A percentile compares a stretch with the other conserved stretches of the same genome.
Conservation (phyloP, 129 eudicot species). For the Silybum marianum region DNA sequence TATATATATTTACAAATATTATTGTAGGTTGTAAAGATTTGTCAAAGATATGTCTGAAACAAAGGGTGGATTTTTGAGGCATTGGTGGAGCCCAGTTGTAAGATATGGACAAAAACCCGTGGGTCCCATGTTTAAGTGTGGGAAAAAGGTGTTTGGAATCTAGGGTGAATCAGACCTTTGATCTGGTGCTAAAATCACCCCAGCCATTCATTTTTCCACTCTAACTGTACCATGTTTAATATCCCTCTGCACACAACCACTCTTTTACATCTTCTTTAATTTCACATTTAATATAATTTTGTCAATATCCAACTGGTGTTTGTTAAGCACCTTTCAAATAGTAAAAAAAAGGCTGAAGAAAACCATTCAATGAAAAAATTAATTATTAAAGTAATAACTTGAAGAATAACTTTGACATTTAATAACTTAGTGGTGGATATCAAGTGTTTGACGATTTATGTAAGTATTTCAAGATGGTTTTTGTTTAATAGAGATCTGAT, state of each 20-base stretch:
- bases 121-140: constrained; percentile 26
- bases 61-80: constrained; percentile 1
- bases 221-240: constrained; percentile 5
- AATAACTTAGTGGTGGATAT: too few relatives aligned
- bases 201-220: constrained; percentile 42
- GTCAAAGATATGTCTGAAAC: constrained; percentile 15
- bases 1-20: too few relatives aligned
- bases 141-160: constrained; percentile 29
- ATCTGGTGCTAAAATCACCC: constrained; percentile 41
- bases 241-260: constrained; percentile 28
- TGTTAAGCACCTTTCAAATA: too few relatives aligned
- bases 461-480: too few relatives aligned
- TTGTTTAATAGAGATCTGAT: too few relatives aligned
- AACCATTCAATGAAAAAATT: too few relatives aligned
- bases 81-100: constrained; percentile 27
- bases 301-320: too few relatives aligned
- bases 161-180: constrained; percentile 18
- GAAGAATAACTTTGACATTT: too few relatives aligned
- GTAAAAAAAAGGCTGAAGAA: too few relatives aligned
- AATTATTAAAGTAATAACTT: too few relatives aligned
- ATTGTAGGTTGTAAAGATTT: constrained; percentile 12
- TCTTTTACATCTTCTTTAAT: constrained; percentile 23
- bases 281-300: background rate
- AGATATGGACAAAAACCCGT: constrained; percentile 27
- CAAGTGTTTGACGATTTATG: too few relatives aligned